Conservation (phyloP, 768 basidiomycete genomes). For the Panus rudis region DNA sequence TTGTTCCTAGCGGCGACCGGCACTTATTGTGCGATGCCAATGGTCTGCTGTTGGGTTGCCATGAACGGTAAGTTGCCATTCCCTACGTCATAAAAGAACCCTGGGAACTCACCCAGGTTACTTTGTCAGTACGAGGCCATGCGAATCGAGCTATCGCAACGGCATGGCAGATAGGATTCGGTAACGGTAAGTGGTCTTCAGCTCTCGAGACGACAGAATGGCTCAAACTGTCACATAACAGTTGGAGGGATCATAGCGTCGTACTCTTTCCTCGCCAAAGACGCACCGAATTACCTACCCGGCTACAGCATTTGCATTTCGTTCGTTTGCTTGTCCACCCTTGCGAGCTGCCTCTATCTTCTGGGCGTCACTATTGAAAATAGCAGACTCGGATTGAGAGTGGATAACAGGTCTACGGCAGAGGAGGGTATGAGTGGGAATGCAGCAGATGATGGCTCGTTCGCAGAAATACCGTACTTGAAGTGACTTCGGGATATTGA, state of each 20-base stretch:
- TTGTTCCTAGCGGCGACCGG: slow-evolving; percentile 10
- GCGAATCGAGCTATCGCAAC: slow-evolving; percentile 18
- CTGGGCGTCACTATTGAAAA: slow-evolving; percentile 17
- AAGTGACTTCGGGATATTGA: no score
- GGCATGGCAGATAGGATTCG: slow-evolving; percentile 24
- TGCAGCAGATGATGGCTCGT: no score
- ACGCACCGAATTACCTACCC: slow-evolving; percentile 20
- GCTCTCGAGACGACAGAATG: no score
- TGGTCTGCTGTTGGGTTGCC: slow-evolving; percentile 11
- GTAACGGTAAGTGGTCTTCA: slow-evolving; percentile 23
- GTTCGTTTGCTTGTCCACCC: slow-evolving; percentile 18
- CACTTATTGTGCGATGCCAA: slow-evolving; percentile 11
- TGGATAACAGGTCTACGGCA: no score
- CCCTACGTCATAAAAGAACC: not conserved
- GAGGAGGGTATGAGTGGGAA: no score
- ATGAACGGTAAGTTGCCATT: slow-evolving; percentile 6
- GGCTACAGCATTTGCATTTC: slow-evolving; percentile 22
- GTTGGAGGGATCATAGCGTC: slow-evolving; percentile 24
- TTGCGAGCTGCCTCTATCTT: slow-evolving; percentile 17
- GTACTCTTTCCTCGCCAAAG: slow-evolving; percentile 22
- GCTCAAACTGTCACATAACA: slow-evolving; percentile 1
- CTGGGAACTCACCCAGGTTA: not conserved
- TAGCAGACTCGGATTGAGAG: no score
- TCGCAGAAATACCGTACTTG: no score
- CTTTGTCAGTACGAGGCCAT: slow-evolving; percentile 18